phyloP scores from a whole-genome alignment of 371 early-diverging fungal genomes.

The Circinella umbellata region DNA sequence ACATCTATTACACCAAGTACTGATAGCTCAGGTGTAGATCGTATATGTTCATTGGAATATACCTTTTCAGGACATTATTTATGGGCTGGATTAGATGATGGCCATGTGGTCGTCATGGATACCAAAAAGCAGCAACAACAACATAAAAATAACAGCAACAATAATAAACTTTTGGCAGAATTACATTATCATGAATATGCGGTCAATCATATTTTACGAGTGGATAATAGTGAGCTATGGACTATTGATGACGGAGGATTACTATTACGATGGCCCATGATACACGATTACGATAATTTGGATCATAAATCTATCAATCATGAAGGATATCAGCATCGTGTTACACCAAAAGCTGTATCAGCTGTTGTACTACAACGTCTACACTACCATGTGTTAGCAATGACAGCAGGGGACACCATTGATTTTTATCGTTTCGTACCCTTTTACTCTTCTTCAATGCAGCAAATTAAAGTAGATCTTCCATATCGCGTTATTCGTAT shows the following conservation, averaged over 20 bases:
- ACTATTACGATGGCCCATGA: constrained; percentile 66
- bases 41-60: constrained; percentile 17
- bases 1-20: neutral
- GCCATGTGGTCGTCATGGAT: constrained; percentile 62
- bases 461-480: neutral
- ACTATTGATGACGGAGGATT: constrained; percentile 78
- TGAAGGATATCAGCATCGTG: constrained; percentile 15
- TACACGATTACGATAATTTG: neutral
- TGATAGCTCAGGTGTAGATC: neutral
- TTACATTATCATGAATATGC: constrained; percentile 18
- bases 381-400: constrained; percentile 25
- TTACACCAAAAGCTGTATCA: constrained; percentile 17
- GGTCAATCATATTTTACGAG: constrained; percentile 50
- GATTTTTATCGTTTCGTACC: constrained; percentile 31
- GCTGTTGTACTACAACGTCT: neutral
- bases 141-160: no score
- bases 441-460: neutral
- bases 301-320: constrained; percentile 9
- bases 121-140: constrained; percentile 27
- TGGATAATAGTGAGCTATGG: constrained; percentile 62
- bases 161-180: constrained; percentile 44
- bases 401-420: constrained; percentile 19
- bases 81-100: constrained; percentile 70
- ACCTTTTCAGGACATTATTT: constrained; percentile 55
- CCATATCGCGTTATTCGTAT: constrained; percentile 32